Evolutionary conservation across 176 grass and related monocot genomes (phyloP).

Genomic region (Musa beccarii): DNA sequence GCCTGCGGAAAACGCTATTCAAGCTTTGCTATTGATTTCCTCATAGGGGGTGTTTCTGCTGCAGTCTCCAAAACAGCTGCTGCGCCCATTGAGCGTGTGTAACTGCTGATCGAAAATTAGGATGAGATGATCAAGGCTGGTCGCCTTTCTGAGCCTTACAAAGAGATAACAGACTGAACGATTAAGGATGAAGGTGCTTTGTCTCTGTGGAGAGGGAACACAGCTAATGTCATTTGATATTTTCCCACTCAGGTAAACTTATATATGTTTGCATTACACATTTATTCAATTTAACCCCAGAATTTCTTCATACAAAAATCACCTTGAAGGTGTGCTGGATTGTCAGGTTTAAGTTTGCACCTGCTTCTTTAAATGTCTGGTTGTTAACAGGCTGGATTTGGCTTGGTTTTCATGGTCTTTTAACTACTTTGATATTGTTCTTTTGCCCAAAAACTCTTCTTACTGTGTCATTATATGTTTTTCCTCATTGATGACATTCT

Average conservation of each 20-base stretch:
- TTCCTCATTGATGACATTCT: no score
- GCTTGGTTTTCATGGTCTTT: no score
- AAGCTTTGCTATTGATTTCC: conserved; percentile 11
- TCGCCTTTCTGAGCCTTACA: conserved; percentile 12
- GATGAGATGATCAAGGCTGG: conserved; percentile 11
- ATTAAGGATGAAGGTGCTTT: conserved; percentile 13
- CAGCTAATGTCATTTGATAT: conserved; percentile 10
- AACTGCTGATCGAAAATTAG: conserved; percentile 9
- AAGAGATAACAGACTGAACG: conserved; percentile 10
- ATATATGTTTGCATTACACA: neutral
- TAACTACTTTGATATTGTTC: no score
- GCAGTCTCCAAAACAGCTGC: conserved; percentile 4
- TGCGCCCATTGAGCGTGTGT: conserved; percentile 11
- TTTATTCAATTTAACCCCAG: no score
- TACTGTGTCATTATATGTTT: no score
- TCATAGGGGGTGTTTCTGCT: conserved; percentile 16
- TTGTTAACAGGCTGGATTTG: no score
- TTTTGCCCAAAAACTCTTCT: no score
- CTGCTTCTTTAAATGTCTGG: no score
- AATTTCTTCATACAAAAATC: no score
- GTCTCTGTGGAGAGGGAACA: conserved; percentile 11
- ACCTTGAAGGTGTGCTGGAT: no score
- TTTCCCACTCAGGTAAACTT: conserved; percentile 6
- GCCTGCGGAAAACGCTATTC: conserved; percentile 1
- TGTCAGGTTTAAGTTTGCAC: no score